phyloP scores from a whole-genome alignment of 768 basidiomycete species.

The Pisolithus orientalis region DNA sequence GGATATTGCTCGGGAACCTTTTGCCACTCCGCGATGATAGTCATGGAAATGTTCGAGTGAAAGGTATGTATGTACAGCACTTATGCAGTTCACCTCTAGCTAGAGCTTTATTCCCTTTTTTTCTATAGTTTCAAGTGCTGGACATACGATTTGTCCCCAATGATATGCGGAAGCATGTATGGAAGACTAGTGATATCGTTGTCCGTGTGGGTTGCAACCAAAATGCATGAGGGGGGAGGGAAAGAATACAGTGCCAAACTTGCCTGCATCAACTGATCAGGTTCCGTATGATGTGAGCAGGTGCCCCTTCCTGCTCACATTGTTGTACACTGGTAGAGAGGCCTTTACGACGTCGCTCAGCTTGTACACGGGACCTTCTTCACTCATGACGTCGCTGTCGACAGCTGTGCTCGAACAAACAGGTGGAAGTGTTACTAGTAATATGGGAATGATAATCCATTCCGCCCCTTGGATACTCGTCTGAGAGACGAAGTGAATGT shows the following conservation, averaged over 20 bases:
- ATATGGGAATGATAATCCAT: conserved; percentile 98
- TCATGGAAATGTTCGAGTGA: neutral
- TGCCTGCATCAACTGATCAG: conserved; percentile 93
- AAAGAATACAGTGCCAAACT: conserved; percentile 15
- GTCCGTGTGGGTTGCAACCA: conserved; percentile 95
- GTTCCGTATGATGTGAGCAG: conserved; percentile 94
- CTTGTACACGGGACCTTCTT: conserved; percentile 98
- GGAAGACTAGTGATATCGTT: conserved; percentile 98
- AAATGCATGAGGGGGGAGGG: neutral
- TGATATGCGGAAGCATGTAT: too few relatives aligned
- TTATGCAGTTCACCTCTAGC: too few relatives aligned
- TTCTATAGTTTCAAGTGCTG: too few relatives aligned
- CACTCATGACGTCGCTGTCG: conserved; percentile 94
- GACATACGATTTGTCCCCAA: too few relatives aligned
- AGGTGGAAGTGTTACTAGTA: conserved; percentile 96
- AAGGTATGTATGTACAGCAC: too few relatives aligned
- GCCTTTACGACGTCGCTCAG: conserved; percentile 95
- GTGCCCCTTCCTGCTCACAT: conserved; percentile 94
- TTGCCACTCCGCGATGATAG: neutral
- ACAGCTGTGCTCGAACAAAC: conserved; percentile 97
- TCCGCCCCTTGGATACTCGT: conserved; percentile 93
- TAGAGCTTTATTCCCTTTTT: too few relatives aligned
- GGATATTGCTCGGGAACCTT: neutral
- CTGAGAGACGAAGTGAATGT: conserved; percentile 87
- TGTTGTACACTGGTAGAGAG: conserved; percentile 84